Conservation (phyloP, 768 basidiomycete genomes). For the Paxillus rubicundulus region DNA sequence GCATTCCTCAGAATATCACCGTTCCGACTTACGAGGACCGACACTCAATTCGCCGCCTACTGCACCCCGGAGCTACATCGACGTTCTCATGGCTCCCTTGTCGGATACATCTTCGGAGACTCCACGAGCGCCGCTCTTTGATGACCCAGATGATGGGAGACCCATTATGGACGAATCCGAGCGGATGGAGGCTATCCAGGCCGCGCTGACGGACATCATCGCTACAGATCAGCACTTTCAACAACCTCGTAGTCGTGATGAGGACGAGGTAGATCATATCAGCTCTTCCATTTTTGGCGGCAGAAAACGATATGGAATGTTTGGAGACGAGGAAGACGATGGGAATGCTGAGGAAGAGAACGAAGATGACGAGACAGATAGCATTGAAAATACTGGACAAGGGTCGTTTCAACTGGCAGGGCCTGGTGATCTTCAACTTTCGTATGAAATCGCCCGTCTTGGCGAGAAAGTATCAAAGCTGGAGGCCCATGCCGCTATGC, state of each 20-base stretch:
- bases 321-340: constrained; percentile 39
- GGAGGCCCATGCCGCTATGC: constrained; percentile 76
- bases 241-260: constrained; percentile 13
- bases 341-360: constrained; percentile 43
- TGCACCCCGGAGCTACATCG: constrained; percentile 51
- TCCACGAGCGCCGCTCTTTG: constrained; percentile 75
- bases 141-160: constrained; percentile 65
- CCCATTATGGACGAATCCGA: constrained; percentile 63
- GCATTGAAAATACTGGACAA: constrained; percentile 33
- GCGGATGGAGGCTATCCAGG: constrained; percentile 94
- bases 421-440: constrained; percentile 87
- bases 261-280: constrained; percentile 6
- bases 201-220: constrained; percentile 94
- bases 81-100: constrained; percentile 78
- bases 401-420: constrained; percentile 73
- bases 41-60: constrained; percentile 16
- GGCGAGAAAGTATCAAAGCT: constrained; percentile 72
- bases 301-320: constrained; percentile 30
- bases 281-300: constrained; percentile 6
- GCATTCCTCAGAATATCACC: constrained; percentile 15
- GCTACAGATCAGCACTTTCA: constrained; percentile 65
- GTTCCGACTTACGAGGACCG: constrained; percentile 15
- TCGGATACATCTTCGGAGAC: constrained; percentile 48
- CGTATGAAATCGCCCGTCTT: constrained; percentile 81
- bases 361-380: constrained; percentile 35